Evolutionary conservation across 2,329 filamentous ascomycete species (phyloP).

Genomic region (Ustulina deusta): DNA sequence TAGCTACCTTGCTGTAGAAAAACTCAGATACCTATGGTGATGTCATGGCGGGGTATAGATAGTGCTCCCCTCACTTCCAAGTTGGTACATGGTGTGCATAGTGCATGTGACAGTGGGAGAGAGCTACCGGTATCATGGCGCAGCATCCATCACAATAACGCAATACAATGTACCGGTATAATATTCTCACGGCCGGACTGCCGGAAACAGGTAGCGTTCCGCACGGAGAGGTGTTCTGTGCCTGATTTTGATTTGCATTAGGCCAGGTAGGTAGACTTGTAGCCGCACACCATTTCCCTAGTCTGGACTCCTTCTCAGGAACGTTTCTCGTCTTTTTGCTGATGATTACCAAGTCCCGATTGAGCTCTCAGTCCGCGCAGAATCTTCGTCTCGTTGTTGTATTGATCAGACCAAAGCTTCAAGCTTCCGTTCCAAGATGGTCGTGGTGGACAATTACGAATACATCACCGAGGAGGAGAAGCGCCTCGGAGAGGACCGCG

Average conservation of each 20-base stretch:
- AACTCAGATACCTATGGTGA: constrained; percentile 21
- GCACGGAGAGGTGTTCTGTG: constrained; percentile 40
- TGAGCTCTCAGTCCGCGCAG: constrained; percentile 9
- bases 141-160: constrained; percentile 25
- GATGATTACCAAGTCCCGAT: constrained; percentile 15
- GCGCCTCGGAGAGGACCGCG: constrained; percentile 85
- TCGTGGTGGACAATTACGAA: constrained; percentile 88
- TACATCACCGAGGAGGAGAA: constrained; percentile 92
- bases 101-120: constrained; percentile 7
- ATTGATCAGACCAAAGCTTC: neutral
- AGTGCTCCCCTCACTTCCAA: constrained; percentile 15
- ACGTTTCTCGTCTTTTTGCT: neutral
- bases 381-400: constrained; percentile 13
- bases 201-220: constrained; percentile 45
- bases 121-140: constrained; percentile 28
- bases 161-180: neutral
- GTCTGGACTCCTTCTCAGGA: neutral
- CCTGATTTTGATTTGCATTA: constrained; percentile 45
- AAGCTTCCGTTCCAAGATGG: constrained; percentile 68
- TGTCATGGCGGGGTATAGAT: constrained; percentile 36
- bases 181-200: constrained; percentile 39
- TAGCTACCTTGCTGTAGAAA: neutral
- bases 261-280: constrained; percentile 8
- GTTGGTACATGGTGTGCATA: neutral
- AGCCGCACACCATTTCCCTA: constrained; percentile 10